Evolutionary conservation across 208 protist genomes (phyloP), one percentile per base, ranked within the genome.

Genomic region (Leishmania gerbilli): DNA sequence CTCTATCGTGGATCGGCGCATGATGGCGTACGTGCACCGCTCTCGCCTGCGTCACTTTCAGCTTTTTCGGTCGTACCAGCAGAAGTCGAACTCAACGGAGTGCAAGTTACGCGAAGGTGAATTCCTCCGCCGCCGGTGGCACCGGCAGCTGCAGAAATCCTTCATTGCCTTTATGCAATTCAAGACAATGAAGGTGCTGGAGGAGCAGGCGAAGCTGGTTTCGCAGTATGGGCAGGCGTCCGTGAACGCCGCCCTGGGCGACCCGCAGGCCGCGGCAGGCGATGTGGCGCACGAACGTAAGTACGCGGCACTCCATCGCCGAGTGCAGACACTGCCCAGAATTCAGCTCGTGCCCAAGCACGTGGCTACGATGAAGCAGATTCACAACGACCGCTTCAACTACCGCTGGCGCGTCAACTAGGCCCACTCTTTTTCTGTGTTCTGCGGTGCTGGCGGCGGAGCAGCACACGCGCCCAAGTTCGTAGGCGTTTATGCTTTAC

Each of bases 331-430:
- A 42, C 87, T 96, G 47, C 93, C 93, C 56, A 87, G 76, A 17
- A 88, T 97, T 47, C 90, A 93, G 67, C 82, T 90, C 47, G 92
- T 96, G 81, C 93, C 93, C 56, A 96, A 96, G 78, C 95, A 97
- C 84, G 90, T 97, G 56, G 93, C 93, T 21, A 97, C 95, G 24
- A 96, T 96, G 93, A 97, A 96, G 87, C 95, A 97, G 83, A 96
- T 96, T 78, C 95, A 97, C 88, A 97, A 97, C 80, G 95, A 97
- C 83, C 95, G 95, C 80, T 97, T 97, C 82, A 94, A 97, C 79
- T 93, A 91, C 79, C 92, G 93, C 77, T 97, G 95, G 95, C 90
- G 95, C 24, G 91, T 96, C 65, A 96, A 97, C 78, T 97, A 89
- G 82, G 17, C 13, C 13, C 51, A 3, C 47, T 19, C 31, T 13